phyloP scores from a whole-genome alignment of 345 rosid genomes.

The Pseudoturritis turrita region DNA sequence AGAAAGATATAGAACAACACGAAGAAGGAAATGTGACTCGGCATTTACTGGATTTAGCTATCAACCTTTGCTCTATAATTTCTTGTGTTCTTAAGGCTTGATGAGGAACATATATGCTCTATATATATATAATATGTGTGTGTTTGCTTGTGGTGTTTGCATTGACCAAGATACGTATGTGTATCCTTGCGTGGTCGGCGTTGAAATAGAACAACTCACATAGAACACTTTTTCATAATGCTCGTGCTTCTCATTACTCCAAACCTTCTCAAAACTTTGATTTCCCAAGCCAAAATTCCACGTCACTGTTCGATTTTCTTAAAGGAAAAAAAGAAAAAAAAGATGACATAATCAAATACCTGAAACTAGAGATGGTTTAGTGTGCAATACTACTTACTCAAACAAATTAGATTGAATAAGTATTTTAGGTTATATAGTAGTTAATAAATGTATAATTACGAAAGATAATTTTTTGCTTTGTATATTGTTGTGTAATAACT shows the following conservation, averaged over 20 bases:
- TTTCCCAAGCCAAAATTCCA: slow-evolving; percentile 2
- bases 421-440: too few species aligned
- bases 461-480: too few species aligned
- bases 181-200: slow-evolving; percentile 12
- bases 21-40: slow-evolving; percentile 10
- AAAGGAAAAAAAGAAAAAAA: too few species aligned
- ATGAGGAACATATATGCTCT: background rate
- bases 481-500: too few species aligned
- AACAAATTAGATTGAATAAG: too few species aligned
- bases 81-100: background rate
- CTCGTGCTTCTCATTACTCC: slow-evolving; percentile 31
- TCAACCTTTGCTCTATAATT: background rate
- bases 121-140: slow-evolving; percentile 4
- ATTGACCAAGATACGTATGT: slow-evolving; percentile 22
- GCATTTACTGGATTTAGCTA: slow-evolving; percentile 11
- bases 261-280: slow-evolving; percentile 12
- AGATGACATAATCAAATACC: too few species aligned
- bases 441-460: too few species aligned
- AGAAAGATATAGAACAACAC: background rate
- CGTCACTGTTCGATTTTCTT: background rate
- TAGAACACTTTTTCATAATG: slow-evolving; percentile 5
- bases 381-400: too few species aligned
- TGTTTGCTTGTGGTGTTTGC: background rate
- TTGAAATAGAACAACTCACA: slow-evolving; percentile 25
- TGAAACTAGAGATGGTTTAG: too few species aligned